Evolutionary conservation across 1,284 basidiomycete genomes (phyloP).

Genomic region (Sphagnurus paluster): DNA sequence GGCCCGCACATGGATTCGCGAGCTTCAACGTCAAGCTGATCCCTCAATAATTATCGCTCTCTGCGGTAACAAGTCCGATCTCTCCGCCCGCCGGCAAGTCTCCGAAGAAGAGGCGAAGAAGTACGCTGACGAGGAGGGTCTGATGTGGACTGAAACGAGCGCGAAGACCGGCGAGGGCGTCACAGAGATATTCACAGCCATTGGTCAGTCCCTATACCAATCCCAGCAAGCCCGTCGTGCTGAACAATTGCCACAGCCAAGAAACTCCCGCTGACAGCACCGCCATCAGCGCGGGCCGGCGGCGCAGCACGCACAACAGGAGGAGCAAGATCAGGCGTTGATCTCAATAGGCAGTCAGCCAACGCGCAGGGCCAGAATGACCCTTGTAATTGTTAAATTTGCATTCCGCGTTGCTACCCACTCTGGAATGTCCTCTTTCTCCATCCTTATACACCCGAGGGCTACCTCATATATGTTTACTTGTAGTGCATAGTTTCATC

Average conservation of each 20-base stretch:
- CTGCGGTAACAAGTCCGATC: conserved; percentile 94
- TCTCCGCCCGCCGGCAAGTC: conserved; percentile 81
- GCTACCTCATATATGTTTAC: conserved; percentile 18
- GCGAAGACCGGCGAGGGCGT: conserved; percentile 95
- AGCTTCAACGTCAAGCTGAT: conserved; percentile 96
- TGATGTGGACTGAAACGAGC: conserved; percentile 96
- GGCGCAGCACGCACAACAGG: conserved; percentile 48
- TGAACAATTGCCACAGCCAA: conserved; percentile 52
- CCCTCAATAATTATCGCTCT: conserved; percentile 95
- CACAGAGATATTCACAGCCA: conserved; percentile 83
- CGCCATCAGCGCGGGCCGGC: conserved; percentile 58
- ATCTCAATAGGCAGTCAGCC: conserved; percentile 68
- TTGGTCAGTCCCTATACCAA: conserved; percentile 53
- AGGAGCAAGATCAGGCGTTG: conserved; percentile 60
- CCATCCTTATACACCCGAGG: conserved; percentile 10
- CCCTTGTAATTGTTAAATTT: conserved; percentile 70
- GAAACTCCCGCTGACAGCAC: conserved; percentile 77
- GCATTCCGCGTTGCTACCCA: conserved; percentile 19
- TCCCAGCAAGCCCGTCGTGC: conserved; percentile 8
- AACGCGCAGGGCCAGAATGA: conserved; percentile 53
- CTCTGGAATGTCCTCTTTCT: conserved; percentile 14
- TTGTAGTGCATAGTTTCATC: conserved; percentile 23
- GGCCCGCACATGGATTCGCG: conserved; percentile 94
- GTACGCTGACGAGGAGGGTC: conserved; percentile 92
- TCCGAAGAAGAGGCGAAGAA: conserved; percentile 86